These are phyloP conservation scores for Astrocystis sublimbata DNA, from an alignment of 495 filamentous ascomycete species.

Conservation along the genomic window DNA sequence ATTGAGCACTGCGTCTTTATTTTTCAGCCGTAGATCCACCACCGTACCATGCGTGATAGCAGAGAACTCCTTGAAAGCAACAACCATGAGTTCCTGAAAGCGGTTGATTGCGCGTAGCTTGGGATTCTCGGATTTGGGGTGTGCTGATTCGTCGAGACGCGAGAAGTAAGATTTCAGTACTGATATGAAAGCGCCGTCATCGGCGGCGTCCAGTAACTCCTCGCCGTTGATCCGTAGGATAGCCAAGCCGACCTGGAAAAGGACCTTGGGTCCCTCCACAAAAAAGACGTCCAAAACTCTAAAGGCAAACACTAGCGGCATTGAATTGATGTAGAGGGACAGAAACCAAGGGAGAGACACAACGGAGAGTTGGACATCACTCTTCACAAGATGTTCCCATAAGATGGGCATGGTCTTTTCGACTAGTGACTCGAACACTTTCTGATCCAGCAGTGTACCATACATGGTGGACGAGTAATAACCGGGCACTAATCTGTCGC, in stretches of 20 bases:
- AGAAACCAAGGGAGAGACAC: slow-evolving; percentile 98
- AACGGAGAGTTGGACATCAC: slow-evolving; percentile 96
- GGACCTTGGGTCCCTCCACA: slow-evolving; percentile 92
- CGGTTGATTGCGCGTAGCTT: slow-evolving; percentile 90
- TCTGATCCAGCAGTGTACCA: slow-evolving; percentile 92
- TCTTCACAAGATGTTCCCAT: slow-evolving; percentile 94
- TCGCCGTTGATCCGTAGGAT: slow-evolving; percentile 98
- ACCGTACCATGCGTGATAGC: slow-evolving; percentile 92
- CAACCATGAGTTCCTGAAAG: slow-evolving; percentile 98
- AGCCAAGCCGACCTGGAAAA: slow-evolving; percentile 94
- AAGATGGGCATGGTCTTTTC: slow-evolving; percentile 98
- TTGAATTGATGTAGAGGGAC: slow-evolving; percentile 97
- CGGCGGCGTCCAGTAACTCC: slow-evolving; percentile 90
- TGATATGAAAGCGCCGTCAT: slow-evolving; percentile 96
- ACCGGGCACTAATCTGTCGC: slow-evolving; percentile 88
- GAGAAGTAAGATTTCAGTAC: slow-evolving; percentile 94
- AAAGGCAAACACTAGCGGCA: slow-evolving; percentile 97
- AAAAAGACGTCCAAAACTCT: slow-evolving; percentile 97
- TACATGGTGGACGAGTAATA: slow-evolving; percentile 99
- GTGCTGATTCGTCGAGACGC: slow-evolving; percentile 89
- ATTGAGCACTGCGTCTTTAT: slow-evolving; percentile 87
- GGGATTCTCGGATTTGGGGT: slow-evolving; percentile 90
- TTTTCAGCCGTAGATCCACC: slow-evolving; percentile 81
- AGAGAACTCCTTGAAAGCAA: slow-evolving; percentile 96
- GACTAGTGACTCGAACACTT: slow-evolving; percentile 94